Conservation (phyloP, 2,329 filamentous ascomycete species). For the Talaromyces sp. region DNA sequence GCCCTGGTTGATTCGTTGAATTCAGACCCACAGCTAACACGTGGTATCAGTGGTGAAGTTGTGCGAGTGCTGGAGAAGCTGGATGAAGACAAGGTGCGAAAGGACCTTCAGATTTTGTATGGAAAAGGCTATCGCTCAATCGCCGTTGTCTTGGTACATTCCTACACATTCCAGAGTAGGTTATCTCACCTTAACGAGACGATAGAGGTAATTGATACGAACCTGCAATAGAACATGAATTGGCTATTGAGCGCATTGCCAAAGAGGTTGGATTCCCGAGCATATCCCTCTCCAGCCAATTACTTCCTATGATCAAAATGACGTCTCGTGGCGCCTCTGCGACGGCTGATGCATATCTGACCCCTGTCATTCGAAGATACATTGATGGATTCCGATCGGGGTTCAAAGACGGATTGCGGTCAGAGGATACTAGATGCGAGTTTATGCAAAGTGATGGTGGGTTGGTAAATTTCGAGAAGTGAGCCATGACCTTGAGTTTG, state of each 20-base stretch:
- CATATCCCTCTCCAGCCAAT: slow-evolving; percentile 68
- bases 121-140: slow-evolving; percentile 34
- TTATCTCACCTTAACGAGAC: background rate
- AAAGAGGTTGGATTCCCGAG: slow-evolving; percentile 67
- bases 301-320: slow-evolving; percentile 78
- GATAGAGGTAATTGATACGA: background rate
- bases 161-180: slow-evolving; percentile 67
- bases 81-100: slow-evolving; percentile 47
- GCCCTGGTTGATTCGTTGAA: slow-evolving; percentile 18
- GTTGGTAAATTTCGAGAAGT: slow-evolving; percentile 16
- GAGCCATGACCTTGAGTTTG: background rate
- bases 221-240: slow-evolving; percentile 61
- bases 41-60: slow-evolving; percentile 59
- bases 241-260: slow-evolving; percentile 66
- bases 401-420: slow-evolving; percentile 66
- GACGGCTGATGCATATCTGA: slow-evolving; percentile 71
- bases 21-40: slow-evolving; percentile 19
- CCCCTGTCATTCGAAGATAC: slow-evolving; percentile 68
- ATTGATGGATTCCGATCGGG: slow-evolving; percentile 52
- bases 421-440: slow-evolving; percentile 13
- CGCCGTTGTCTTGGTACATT: slow-evolving; percentile 63
- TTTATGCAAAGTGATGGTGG: slow-evolving; percentile 17
- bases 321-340: slow-evolving; percentile 68
- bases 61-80: slow-evolving; percentile 63
- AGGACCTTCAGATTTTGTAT: slow-evolving; percentile 54